Evolutionary conservation across 495 filamentous ascomycete species (phyloP).

Genomic region (Chlorociboria aeruginascens): DNA sequence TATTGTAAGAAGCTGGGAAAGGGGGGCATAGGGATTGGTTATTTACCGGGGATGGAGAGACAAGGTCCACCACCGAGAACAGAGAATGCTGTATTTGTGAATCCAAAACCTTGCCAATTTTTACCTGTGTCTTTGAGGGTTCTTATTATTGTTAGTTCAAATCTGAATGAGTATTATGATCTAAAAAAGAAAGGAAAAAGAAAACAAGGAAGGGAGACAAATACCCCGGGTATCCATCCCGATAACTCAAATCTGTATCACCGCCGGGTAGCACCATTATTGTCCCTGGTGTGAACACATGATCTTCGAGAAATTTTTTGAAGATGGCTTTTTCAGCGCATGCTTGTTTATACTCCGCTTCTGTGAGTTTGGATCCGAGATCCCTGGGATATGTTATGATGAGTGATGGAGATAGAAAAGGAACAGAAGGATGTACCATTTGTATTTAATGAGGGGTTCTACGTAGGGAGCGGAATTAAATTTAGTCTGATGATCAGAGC

Average conservation of each 20-base stretch:
- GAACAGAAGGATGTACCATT: conserved; percentile 8
- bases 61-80: conserved; percentile 5
- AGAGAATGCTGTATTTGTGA: conserved; percentile 6
- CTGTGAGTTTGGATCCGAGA: conserved; percentile 10
- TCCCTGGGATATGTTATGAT: neutral
- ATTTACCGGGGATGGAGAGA: conserved; percentile 6
- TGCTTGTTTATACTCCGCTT: neutral
- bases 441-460: conserved; percentile 12
- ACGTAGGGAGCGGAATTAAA: conserved; percentile 7
- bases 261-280: conserved; percentile 15
- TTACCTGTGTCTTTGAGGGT: neutral
- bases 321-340: conserved; percentile 7
- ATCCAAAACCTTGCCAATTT: conserved; percentile 11
- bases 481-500: conserved; percentile 2
- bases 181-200: neutral
- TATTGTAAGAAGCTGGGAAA: neutral
- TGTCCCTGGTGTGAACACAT: conserved; percentile 7
- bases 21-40: neutral
- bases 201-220: too few species aligned
- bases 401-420: neutral
- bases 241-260: neutral
- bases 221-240: neutral
- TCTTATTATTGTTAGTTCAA: neutral
- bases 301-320: conserved; percentile 10
- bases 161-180: neutral